Evolutionary conservation across 331 rosid species (phyloP).

Genomic region (Pyrus hybrid): DNA sequence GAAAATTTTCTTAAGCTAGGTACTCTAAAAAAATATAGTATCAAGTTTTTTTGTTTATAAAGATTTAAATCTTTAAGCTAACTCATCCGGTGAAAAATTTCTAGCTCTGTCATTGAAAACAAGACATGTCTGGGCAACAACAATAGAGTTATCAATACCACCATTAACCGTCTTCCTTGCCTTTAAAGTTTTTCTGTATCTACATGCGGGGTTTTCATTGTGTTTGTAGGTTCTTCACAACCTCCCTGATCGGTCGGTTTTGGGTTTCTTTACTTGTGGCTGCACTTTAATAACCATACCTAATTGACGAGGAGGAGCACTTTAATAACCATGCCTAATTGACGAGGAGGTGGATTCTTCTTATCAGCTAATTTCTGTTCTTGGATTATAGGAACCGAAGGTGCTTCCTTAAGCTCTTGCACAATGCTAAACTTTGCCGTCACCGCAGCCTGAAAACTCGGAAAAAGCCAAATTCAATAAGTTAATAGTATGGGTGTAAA

Average conservation of each 20-base stretch:
- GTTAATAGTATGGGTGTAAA: too few relatives aligned
- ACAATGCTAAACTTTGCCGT: conserved; percentile 48
- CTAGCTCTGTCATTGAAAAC: conserved; percentile 20
- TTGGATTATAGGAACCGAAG: conserved; percentile 33
- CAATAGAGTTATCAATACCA: conserved; percentile 21
- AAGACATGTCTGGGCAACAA: conserved; percentile 34
- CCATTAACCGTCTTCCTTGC: conserved; percentile 17
- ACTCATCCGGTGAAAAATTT: too few relatives aligned
- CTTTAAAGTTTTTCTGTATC: conserved; percentile 17
- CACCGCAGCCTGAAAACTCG: conserved; percentile 48
- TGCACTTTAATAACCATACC: conserved; percentile 64
- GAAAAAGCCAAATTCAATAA: too few relatives aligned
- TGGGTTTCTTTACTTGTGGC: conserved; percentile 69
- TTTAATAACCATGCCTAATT: conserved; percentile 55
- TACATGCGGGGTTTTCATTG: conserved; percentile 8
- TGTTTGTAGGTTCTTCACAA: conserved; percentile 24
- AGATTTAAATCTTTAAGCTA: too few relatives aligned
- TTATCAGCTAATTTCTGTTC: conserved; percentile 46
- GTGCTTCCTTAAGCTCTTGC: conserved; percentile 55
- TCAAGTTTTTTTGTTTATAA: too few relatives aligned
- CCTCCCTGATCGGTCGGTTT: conserved; percentile 27
- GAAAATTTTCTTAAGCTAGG: too few relatives aligned
- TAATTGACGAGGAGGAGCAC: conserved; percentile 42
- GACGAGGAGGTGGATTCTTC: conserved; percentile 42
- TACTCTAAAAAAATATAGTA: too few relatives aligned